A percentile compares a stretch with the other conserved stretches of the same genome.
Evolutionary conservation across 345 rosid genomes (phyloP).

Genomic region (Citrus trifoliata): DNA sequence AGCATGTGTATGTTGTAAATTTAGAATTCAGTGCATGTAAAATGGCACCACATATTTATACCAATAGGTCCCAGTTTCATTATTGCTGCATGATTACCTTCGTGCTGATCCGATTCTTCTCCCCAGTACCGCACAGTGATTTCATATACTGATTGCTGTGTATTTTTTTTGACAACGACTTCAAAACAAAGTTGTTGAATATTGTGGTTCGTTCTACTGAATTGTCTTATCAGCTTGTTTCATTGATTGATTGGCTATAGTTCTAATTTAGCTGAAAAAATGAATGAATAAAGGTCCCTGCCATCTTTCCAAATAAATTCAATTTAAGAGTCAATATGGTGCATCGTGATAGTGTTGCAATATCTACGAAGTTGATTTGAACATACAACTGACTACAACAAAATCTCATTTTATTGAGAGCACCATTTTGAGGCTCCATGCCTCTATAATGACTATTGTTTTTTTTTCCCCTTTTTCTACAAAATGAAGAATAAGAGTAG

Average conservation of each 20-base stretch:
- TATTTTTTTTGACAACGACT: neutral
- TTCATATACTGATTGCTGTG: neutral
- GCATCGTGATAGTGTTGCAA: no score
- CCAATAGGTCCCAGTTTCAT: conserved; percentile 10
- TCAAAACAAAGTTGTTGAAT: neutral
- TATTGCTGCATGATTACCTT: conserved; percentile 4
- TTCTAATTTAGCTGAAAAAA: neutral
- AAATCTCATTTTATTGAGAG: no score
- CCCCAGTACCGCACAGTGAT: neutral
- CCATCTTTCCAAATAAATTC: no score
- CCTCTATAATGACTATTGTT: no score
- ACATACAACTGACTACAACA: no score
- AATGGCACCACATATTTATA: conserved; percentile 21
- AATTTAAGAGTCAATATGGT: no score
- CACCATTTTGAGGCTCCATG: no score
- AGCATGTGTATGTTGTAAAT: conserved; percentile 12
- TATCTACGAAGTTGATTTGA: no score
- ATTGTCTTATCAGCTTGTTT: neutral
- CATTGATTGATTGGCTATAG: neutral
- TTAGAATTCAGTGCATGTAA: conserved; percentile 14
- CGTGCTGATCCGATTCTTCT: neutral
- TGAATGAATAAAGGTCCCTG: no score
- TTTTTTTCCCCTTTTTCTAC: no score
- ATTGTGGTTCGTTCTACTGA: no score
- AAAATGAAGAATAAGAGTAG: no score